Evolutionary conservation across 2,329 filamentous ascomycete genomes (phyloP).

Genomic region (Cordyceps fumosorosea): DNA sequence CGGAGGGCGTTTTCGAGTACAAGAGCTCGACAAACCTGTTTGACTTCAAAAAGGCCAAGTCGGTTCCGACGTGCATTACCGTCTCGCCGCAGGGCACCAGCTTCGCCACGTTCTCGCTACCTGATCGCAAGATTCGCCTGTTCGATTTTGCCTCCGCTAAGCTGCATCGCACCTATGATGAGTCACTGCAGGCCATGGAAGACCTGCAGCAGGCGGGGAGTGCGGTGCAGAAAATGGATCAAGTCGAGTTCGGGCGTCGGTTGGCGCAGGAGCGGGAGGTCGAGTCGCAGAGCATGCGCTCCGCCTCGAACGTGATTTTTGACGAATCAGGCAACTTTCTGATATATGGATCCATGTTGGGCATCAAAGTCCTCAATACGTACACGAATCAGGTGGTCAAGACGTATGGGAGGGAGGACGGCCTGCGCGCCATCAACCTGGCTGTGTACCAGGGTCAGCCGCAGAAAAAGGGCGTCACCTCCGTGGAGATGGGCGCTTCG

Average conservation of each 20-base stretch:
- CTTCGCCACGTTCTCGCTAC: constrained; percentile 85
- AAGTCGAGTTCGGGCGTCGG: constrained; percentile 85
- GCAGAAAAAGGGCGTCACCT: constrained; percentile 87
- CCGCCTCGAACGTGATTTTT: constrained; percentile 81
- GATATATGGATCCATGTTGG: constrained; percentile 84
- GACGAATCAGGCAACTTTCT: constrained; percentile 96
- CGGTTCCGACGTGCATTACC: constrained; percentile 71
- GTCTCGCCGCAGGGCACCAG: constrained; percentile 81
- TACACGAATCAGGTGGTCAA: constrained; percentile 89
- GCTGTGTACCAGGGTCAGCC: constrained; percentile 91
- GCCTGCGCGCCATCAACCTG: constrained; percentile 75
- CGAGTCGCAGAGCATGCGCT: constrained; percentile 59
- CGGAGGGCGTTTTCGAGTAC: constrained; percentile 82
- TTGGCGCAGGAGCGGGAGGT: constrained; percentile 82
- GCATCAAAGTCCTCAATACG: constrained; percentile 93
- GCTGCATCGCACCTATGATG: constrained; percentile 87
- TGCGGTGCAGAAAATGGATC: constrained; percentile 71
- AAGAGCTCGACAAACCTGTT: constrained; percentile 94
- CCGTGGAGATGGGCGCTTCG: constrained; percentile 94
- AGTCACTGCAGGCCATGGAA: constrained; percentile 80
- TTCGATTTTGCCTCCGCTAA: constrained; percentile 91
- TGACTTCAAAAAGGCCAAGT: constrained; percentile 94
- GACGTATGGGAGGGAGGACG: constrained; percentile 84
- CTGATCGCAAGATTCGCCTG: constrained; percentile 84
- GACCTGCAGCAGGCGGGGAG: constrained; percentile 97